These are phyloP conservation scores for Suhomyces yuchorum DNA, from an alignment of 1,139 yeast species.

Conservation along the genomic window DNA sequence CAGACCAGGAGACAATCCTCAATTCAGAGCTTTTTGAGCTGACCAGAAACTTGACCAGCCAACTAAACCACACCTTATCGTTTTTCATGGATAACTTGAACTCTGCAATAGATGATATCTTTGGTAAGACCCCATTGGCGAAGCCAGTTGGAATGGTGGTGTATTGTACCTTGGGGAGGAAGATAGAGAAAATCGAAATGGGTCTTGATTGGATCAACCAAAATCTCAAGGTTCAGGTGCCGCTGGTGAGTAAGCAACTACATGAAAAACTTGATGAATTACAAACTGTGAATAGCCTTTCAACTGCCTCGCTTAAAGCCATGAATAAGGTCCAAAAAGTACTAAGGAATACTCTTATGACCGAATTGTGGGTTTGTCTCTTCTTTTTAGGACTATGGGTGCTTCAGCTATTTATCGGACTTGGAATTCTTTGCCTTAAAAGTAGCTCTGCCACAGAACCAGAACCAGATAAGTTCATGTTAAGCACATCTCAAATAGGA, in stretches of 20 bases:
- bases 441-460: not conserved
- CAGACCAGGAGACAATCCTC: conserved; percentile 39
- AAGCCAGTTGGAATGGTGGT: conserved; percentile 66
- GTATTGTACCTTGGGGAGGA: conserved; percentile 77
- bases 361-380: conserved; percentile 50
- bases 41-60: conserved; percentile 56
- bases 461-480: conserved; percentile 2
- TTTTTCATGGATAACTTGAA: conserved; percentile 35
- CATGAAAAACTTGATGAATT: conserved; percentile 8
- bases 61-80: conserved; percentile 56
- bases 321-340: conserved; percentile 26
- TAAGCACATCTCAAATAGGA: conserved; percentile 23
- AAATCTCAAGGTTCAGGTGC: conserved; percentile 61
- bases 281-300: not conserved
- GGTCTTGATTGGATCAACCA: conserved; percentile 82
- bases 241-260: conserved; percentile 28
- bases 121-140: conserved; percentile 69
- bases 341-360: conserved; percentile 37
- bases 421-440: conserved; percentile 18
- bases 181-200: conserved; percentile 60
- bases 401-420: conserved; percentile 45
- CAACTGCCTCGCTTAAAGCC: conserved; percentile 19
- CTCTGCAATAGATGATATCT: conserved; percentile 41
- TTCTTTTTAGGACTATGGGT: conserved; percentile 52
- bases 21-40: conserved; percentile 71